Evolutionary conservation across 768 basidiomycete species (phyloP).

Genomic region (Lactarius sp.): DNA sequence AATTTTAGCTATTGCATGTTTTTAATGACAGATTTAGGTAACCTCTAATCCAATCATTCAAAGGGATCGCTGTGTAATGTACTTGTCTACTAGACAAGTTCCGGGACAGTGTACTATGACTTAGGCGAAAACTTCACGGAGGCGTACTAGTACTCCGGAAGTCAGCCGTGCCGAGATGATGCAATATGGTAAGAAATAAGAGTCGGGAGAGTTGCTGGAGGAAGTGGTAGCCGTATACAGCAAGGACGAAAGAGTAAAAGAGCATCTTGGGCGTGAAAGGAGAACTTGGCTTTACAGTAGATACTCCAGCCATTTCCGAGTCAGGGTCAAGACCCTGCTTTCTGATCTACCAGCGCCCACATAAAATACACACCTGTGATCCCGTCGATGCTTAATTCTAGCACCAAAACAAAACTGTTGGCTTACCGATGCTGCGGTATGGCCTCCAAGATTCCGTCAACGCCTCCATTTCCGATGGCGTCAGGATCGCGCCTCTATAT

Average conservation of each 20-base stretch:
- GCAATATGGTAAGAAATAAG: not conserved
- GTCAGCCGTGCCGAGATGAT: not conserved
- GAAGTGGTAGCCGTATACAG: not conserved
- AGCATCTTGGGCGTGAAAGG: not conserved
- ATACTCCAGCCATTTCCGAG: not conserved
- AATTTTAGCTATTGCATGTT: not conserved
- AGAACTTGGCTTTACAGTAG: not conserved
- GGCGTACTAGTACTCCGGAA: too few species aligned
- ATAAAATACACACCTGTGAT: conserved; percentile 72
- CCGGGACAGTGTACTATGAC: not conserved
- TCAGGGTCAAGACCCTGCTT: conserved; percentile 3
- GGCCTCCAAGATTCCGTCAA: conserved; percentile 76
- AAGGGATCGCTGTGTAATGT: not conserved
- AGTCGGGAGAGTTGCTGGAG: not conserved
- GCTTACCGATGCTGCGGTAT: conserved; percentile 72
- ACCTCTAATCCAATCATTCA: not conserved
- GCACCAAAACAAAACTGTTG: not conserved
- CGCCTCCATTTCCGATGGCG: conserved; percentile 76
- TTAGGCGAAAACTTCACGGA: too few species aligned
- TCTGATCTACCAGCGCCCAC: conserved; percentile 67
- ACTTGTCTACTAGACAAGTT: not conserved
- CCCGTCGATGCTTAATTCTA: conserved; percentile 9
- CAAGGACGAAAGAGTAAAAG: not conserved
- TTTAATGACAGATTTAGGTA: not conserved
- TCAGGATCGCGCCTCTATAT: conserved; percentile 62